Conservation (phyloP, 768 basidiomycete genomes). For the Paxillus rubicundulus region DNA sequence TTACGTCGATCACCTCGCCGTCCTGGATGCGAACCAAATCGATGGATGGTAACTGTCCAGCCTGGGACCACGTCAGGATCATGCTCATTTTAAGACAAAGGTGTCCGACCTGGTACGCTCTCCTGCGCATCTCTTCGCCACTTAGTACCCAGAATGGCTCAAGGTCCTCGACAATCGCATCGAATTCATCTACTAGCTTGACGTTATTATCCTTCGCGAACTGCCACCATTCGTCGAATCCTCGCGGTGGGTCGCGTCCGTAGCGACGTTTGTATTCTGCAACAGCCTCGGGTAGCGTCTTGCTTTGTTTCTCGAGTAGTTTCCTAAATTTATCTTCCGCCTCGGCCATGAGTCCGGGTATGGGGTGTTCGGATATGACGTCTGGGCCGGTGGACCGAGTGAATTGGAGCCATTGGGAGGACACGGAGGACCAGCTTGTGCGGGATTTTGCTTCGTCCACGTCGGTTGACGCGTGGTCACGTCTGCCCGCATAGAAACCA, state of each 20-base stretch:
- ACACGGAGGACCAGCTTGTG: conserved; percentile 15
- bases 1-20: conserved; percentile 59
- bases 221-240: conserved; percentile 88
- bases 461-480: conserved; percentile 7
- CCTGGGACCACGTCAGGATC: conserved; percentile 38
- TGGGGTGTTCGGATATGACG: conserved; percentile 62
- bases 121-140: conserved; percentile 66
- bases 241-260: conserved; percentile 75
- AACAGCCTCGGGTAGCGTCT: conserved; percentile 74
- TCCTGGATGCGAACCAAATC: conserved; percentile 78
- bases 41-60: conserved; percentile 77
- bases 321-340: conserved; percentile 72
- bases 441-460: neutral
- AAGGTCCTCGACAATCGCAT: conserved; percentile 73
- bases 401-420: conserved; percentile 24
- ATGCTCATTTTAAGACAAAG: neutral
- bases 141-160: conserved; percentile 79
- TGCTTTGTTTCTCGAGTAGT: conserved; percentile 73
- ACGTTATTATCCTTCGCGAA: conserved; percentile 74
- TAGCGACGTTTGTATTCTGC: conserved; percentile 80
- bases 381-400: neutral
- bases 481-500: conserved; percentile 45
- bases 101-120: conserved; percentile 53
- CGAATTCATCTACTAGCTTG: conserved; percentile 88
- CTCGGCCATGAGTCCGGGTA: conserved; percentile 77